Evolutionary conservation across 139 green algal species (phyloP).

Genomic region (Closterium sp.): DNA sequence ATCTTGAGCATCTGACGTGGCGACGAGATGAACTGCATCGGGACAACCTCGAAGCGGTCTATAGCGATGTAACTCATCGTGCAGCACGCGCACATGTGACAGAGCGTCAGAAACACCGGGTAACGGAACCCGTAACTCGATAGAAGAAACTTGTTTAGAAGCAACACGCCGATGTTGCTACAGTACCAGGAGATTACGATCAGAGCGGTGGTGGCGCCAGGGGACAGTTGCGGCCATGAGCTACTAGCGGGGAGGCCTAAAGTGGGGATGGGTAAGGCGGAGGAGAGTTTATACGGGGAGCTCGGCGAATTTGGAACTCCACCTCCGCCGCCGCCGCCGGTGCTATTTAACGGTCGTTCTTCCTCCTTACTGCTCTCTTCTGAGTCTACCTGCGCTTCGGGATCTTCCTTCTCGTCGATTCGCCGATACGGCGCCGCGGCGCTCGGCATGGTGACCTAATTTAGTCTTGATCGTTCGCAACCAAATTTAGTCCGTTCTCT

Average conservation of each 20-base stretch:
- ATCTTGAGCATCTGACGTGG: slow-evolving; percentile 74
- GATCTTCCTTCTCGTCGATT: slow-evolving; percentile 11
- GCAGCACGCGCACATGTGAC: slow-evolving; percentile 85
- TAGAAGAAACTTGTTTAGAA: slow-evolving; percentile 94
- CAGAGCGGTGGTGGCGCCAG: slow-evolving; percentile 8
- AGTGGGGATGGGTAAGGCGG: background rate
- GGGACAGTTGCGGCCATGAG: background rate
- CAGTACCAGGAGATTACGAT: slow-evolving; percentile 67
- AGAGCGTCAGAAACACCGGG: slow-evolving; percentile 87
- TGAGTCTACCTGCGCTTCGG: background rate
- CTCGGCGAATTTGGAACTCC: background rate
- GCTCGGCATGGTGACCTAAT: background rate
- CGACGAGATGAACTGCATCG: slow-evolving; percentile 59
- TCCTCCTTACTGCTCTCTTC: background rate
- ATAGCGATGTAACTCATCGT: slow-evolving; percentile 55
- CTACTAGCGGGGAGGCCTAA: background rate
- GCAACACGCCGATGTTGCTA: slow-evolving; percentile 87
- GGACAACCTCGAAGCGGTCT: slow-evolving; percentile 17
- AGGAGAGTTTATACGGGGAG: background rate
- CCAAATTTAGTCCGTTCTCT: background rate
- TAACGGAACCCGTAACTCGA: slow-evolving; percentile 45
- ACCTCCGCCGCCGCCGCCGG: background rate
- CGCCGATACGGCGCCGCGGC: slow-evolving; percentile 2
- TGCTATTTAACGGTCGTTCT: background rate
- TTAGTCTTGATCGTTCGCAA: background rate